Evolutionary conservation across 495 filamentous ascomycete species (phyloP), one percentile per base, ranked within the genome.

Genomic region (Annulohypoxylon maeteangense): DNA sequence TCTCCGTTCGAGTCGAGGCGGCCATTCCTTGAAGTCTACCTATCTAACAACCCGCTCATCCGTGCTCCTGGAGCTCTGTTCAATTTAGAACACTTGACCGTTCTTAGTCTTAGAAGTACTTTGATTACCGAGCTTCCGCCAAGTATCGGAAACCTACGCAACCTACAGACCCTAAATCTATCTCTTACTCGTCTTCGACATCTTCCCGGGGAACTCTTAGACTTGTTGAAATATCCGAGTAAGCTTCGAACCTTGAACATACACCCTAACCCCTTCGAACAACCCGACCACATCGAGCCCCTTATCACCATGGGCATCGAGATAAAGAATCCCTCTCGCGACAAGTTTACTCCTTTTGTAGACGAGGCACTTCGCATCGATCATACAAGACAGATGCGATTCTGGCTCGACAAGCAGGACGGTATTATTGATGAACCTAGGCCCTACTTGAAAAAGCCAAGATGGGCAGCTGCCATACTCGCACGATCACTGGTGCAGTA

Each of bases 91-190:
- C 76, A 86, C 64, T 78, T 95, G 32, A 89, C 85, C 3, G 87
- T 91, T 7, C 86, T 97, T 31, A 93, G 86, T 75, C 79, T 97
- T 55, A 90, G 93, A 4, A 87, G 83, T 62, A 96, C 95, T 78
- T 74, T 85, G 29, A 82, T 97, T 7, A 79, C 75, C 0, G 85
- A 89, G 36, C 80, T 97, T 7, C 91, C 91, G 5, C 79, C 87
- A 0, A 81, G 84, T 0, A 91, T 96, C 42, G 81, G 82, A n/a
- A 86, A 85, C 38, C 80, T 96, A 12, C 81, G 75, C 4, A 87
- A 89, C 44, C 80, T 97, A 4, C 78, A 85, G 71, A 85, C 88
- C 31, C 82, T 95, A 7, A 94, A 94, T 59, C 64, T 97, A 12
- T 86, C 90, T 5, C 84, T 90, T 47, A 95, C 95, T 68, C 72